Base-by-base conservation (phyloP, 129 eudicot genomes). In the Saussurea involucrata region DNA sequence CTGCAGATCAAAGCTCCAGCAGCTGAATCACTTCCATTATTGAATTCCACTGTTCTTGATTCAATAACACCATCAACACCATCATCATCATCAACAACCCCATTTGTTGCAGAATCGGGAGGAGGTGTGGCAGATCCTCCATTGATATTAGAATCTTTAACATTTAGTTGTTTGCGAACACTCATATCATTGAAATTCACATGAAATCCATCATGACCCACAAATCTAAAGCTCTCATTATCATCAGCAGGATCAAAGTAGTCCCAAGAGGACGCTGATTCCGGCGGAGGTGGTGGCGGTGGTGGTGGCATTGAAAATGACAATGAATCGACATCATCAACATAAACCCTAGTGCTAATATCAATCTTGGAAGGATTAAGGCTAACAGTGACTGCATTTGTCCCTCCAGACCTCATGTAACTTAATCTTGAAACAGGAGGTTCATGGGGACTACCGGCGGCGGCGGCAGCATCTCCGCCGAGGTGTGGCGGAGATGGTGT, bases 201-300 rank as follows among this genome's bases (percentile, higher is more conserved):
- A 73, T 76, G 79, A 83, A 65, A 73, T 12, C 71, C 87, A 80
- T 87, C 84, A 13, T 87, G 88, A 25, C 93, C 92, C 86, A 80
- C 80, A 84, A 95, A 95, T 61, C 95, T 68, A 82, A 95, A 95
- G 80, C 98, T 92, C 85, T 92, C 95, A 28, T 28, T 36, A 37
- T 81, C 84, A 53, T 86, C 92, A 33, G 65, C 32, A n/a, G 92
- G 88, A 44, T 85, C 96, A 79, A 95, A 95, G 78, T 82, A 95
- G 82, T 95, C 99, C 99, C 99, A 95, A 0, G 93, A 83, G 31
- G 92, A 79, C 20, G 80, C 90, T 1, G 90, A 78, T 49, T 82
- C 94, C 2, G 87, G 88, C 6, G 86, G 90, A 0, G 96, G 96
- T 0, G 91, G 88, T 0, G 96, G 98, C 0, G 95, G 89, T 12